Conservation (phyloP, 129 eudicot species). For the Centaurea solstitialis region DNA sequence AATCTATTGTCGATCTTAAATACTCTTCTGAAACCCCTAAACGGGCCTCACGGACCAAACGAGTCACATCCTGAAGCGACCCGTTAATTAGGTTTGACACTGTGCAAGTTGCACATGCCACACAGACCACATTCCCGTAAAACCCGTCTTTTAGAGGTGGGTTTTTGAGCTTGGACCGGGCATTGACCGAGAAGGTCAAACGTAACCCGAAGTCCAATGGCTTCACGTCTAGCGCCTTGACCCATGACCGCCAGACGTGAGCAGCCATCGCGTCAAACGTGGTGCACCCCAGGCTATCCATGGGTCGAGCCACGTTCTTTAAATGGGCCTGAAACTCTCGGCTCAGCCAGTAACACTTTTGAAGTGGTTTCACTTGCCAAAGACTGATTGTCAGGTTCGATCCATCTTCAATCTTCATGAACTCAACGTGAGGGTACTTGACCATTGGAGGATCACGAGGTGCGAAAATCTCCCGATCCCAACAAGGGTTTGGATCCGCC, state of each 20-base stretch:
- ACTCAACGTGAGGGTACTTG: slow-evolving; percentile 67
- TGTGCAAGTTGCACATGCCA: slow-evolving; percentile 81
- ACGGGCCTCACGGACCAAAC: slow-evolving; percentile 66
- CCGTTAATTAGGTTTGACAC: slow-evolving; percentile 47
- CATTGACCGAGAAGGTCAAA: slow-evolving; percentile 75
- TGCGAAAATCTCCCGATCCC: slow-evolving; percentile 71
- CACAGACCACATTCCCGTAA: slow-evolving; percentile 82
- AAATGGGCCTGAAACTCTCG: slow-evolving; percentile 59
- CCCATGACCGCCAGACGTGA: slow-evolving; percentile 93
- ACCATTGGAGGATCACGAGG: slow-evolving; percentile 76
- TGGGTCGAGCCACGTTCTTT: slow-evolving; percentile 44
- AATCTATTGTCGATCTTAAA: slow-evolving; percentile 75
- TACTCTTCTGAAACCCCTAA: slow-evolving; percentile 69
- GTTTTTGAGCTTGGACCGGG: slow-evolving; percentile 49
- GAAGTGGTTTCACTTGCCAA: slow-evolving; percentile 69
- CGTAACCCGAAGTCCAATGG: slow-evolving; percentile 73
- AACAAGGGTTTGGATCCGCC: slow-evolving; percentile 60
- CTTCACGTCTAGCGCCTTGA: slow-evolving; percentile 65
- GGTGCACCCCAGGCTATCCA: slow-evolving; percentile 51
- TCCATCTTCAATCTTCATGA: slow-evolving; percentile 60
- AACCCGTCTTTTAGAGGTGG: slow-evolving; percentile 69
- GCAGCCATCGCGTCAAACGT: slow-evolving; percentile 87
- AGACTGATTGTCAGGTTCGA: slow-evolving; percentile 69
- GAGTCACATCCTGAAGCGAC: slow-evolving; percentile 42
- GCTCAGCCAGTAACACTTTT: slow-evolving; percentile 68